Evolutionary conservation across 75 land plant species (phyloP).

Genomic region (Larix kaempferi): DNA sequence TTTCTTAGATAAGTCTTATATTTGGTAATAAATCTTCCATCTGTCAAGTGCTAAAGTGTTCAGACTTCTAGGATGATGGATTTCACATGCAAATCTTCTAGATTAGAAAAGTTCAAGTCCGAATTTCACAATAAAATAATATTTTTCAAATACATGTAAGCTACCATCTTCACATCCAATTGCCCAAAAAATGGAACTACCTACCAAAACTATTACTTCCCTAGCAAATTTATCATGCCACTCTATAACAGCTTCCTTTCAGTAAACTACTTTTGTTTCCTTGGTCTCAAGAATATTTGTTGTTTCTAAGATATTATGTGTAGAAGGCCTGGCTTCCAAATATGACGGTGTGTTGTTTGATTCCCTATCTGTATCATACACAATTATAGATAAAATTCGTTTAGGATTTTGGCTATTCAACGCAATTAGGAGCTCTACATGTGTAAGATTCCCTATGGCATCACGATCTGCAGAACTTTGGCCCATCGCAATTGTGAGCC

Average conservation of each 20-base stretch:
- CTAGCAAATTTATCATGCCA: conserved; percentile 85
- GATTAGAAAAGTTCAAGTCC: no score
- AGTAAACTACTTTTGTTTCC: conserved; percentile 74
- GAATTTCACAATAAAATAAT: no score
- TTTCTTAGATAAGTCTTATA: no score
- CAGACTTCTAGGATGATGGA: no score
- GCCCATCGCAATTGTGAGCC: conserved; percentile 50
- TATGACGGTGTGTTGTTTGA: conserved; percentile 42
- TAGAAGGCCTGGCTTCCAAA: conserved; percentile 81
- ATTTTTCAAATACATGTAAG: conserved; percentile 55
- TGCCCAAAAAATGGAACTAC: conserved; percentile 72
- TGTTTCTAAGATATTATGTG: conserved; percentile 32
- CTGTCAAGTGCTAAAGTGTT: no score
- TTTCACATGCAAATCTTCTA: no score
- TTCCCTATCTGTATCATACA: conserved; percentile 56
- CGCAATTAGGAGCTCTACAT: conserved; percentile 17
- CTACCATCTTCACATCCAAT: conserved; percentile 78
- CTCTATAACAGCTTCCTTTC: conserved; percentile 51
- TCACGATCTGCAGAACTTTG: neutral
- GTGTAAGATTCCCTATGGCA: conserved; percentile 29
- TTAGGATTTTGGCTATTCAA: conserved; percentile 18
- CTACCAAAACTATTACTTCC: conserved; percentile 77
- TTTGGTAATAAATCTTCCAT: no score
- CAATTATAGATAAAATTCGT: conserved; percentile 53
- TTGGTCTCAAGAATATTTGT: conserved; percentile 31